A percentile compares a stretch with the other conserved stretches of the same genome.
Conservation (phyloP, 2,329 filamentous ascomycete genomes). For the Colletotrichum sp. region DNA sequence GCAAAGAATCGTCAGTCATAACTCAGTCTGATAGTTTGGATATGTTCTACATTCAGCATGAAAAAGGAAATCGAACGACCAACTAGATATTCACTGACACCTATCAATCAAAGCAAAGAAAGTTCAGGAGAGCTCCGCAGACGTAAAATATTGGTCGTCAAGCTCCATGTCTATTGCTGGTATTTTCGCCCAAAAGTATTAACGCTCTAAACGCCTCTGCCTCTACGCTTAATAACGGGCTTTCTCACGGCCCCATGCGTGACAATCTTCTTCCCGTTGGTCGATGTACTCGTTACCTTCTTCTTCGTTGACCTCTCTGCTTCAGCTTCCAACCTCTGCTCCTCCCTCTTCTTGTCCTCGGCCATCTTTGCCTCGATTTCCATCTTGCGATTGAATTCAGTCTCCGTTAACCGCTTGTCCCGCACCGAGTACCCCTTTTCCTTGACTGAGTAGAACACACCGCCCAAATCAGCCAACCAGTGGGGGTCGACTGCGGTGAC, state of each 20-base stretch:
- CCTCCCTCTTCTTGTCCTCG: slow-evolving; percentile 75
- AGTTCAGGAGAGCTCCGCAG: not conserved
- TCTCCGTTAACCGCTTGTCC: slow-evolving; percentile 86
- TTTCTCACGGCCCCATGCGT: slow-evolving; percentile 68
- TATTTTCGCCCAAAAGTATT: not conserved
- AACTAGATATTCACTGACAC: not conserved
- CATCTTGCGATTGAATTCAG: slow-evolving; percentile 90
- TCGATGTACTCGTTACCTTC: slow-evolving; percentile 29
- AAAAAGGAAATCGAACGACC: not conserved
- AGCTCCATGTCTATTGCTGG: not conserved
- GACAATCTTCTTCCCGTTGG: slow-evolving; percentile 59
- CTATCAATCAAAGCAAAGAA: not conserved
- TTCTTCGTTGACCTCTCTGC: slow-evolving; percentile 51
- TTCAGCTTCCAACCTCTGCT: slow-evolving; percentile 58
- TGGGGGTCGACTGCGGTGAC: slow-evolving; percentile 96
- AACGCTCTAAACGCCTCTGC: slow-evolving; percentile 53
- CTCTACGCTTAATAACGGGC: slow-evolving; percentile 61
- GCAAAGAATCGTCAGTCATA: not conserved
- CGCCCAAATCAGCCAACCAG: slow-evolving; percentile 95
- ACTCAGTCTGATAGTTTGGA: not conserved
- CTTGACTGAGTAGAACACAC: slow-evolving; percentile 96
- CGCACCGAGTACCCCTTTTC: slow-evolving; percentile 94
- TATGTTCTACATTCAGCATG: not conserved
- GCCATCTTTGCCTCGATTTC: slow-evolving; percentile 95
- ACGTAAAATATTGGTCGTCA: not conserved